phyloP scores from a whole-genome alignment of 352 stramenopile species.

The Pythium graminicola region DNA sequence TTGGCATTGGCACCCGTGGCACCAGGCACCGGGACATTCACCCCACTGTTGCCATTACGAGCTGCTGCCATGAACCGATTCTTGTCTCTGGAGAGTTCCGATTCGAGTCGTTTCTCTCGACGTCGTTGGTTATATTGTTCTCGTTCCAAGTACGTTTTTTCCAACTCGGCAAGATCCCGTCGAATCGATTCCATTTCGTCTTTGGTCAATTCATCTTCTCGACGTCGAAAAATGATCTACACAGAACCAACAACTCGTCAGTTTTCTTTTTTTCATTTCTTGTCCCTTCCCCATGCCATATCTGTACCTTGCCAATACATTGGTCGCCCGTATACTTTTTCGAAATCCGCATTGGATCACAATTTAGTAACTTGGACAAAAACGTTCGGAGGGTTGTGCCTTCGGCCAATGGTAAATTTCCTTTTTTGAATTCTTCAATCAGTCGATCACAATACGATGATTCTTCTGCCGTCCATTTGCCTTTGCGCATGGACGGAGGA shows the following conservation, averaged over 20 bases:
- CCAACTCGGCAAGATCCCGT: conserved; percentile 81
- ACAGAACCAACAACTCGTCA: neutral
- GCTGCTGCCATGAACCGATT: conserved; percentile 39
- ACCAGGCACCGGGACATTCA: neutral
- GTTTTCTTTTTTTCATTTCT: too few species aligned
- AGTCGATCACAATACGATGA: conserved; percentile 96
- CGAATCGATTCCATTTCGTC: conserved; percentile 76
- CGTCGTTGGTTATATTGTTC: conserved; percentile 93
- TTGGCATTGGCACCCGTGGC: conserved; percentile 3
- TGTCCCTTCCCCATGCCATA: too few species aligned
- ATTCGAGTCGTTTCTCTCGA: conserved; percentile 80
- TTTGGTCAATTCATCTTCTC: conserved; percentile 70
- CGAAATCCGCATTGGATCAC: conserved; percentile 98
- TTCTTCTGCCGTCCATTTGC: conserved; percentile 97
- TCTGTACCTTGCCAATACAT: conserved; percentile 95
- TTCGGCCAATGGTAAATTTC: conserved; percentile 94
- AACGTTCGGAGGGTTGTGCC: conserved; percentile 97
- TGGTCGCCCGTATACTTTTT: conserved; percentile 99
- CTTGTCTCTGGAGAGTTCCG: conserved; percentile 69
- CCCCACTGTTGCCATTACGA: neutral
- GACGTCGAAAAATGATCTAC: conserved; percentile 60
- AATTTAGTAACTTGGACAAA: conserved; percentile 96
- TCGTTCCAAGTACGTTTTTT: conserved; percentile 95
- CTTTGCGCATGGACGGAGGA: conserved; percentile 73
- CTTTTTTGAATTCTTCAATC: conserved; percentile 97